These are phyloP conservation scores for Nasturtium officinale DNA, from an alignment of 345 rosid species.

Conservation along the genomic window DNA sequence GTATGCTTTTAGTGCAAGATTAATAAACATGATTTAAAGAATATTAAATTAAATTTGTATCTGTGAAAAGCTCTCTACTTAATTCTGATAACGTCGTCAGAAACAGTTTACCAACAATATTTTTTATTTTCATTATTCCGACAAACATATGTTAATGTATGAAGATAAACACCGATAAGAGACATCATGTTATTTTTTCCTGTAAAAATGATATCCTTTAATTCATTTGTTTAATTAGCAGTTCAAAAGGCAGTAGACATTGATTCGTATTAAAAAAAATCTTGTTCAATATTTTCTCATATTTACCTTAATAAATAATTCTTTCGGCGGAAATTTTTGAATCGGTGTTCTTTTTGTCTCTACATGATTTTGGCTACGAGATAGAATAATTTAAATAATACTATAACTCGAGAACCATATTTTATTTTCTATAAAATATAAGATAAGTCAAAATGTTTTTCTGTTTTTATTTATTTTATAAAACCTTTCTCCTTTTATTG, in stretches of 20 bases:
- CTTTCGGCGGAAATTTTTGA: background rate
- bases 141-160: background rate
- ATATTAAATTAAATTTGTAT: background rate
- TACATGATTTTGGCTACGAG: background rate
- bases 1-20: conserved; percentile 1
- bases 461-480: background rate
- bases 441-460: background rate
- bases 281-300: background rate
- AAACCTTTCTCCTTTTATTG: background rate
- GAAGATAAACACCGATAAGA: background rate
- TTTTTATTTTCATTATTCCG: background rate
- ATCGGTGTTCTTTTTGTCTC: background rate
- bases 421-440: no score
- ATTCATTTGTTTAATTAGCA: background rate
- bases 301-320: background rate
- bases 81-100: no score
- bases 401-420: background rate
- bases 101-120: background rate
- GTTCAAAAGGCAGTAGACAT: background rate
- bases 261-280: background rate
- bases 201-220: background rate
- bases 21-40: background rate
- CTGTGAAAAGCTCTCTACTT: no score
- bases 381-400: background rate
- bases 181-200: background rate